phyloP scores from a whole-genome alignment of 116 monocot genomes.

The Iris pallida region DNA sequence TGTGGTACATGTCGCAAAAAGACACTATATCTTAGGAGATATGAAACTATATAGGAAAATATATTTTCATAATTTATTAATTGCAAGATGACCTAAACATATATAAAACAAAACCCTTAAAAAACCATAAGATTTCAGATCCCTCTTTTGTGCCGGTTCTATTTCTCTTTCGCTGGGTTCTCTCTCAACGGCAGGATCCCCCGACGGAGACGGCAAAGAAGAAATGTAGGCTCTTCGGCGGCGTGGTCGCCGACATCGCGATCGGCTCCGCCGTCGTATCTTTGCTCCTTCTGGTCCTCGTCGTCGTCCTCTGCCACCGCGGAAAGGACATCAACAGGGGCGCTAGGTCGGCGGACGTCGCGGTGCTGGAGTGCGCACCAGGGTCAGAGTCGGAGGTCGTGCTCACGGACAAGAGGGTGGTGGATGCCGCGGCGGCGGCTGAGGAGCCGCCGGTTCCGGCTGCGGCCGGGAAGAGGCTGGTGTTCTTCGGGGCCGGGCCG shows the following conservation, averaged over 20 bases:
- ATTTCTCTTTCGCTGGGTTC: too few relatives aligned
- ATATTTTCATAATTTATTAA: too few relatives aligned
- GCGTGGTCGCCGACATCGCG: conserved; percentile 43
- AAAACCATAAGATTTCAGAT: too few relatives aligned
- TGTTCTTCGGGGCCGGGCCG: conserved; percentile 5
- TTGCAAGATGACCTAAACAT: too few relatives aligned
- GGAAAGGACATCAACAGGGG: not conserved
- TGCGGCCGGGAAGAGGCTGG: conserved; percentile 4
- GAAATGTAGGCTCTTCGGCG: conserved; percentile 27
- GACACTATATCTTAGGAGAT: too few relatives aligned
- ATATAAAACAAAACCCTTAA: too few relatives aligned
- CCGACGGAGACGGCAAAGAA: not conserved
- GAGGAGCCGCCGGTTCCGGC: not conserved
- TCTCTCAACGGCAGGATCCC: too few relatives aligned
- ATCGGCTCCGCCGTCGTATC: conserved; percentile 13
- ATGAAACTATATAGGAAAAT: too few relatives aligned
- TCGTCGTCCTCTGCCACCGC: conserved; percentile 16
- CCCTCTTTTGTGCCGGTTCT: too few relatives aligned
- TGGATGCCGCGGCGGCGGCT: too few relatives aligned
- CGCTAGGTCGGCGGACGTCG: not conserved
- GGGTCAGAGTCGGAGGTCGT: conserved; percentile 9
- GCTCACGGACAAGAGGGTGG: conserved; percentile 8
- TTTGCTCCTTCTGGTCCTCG: conserved; percentile 10
- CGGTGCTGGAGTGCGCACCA: conserved; percentile 3
- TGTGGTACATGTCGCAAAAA: too few relatives aligned